A percentile compares a stretch with the other conserved stretches of the same genome.
Conservation (phyloP, 192 early-diverging fungal species). For the Diversispora epigaea region DNA sequence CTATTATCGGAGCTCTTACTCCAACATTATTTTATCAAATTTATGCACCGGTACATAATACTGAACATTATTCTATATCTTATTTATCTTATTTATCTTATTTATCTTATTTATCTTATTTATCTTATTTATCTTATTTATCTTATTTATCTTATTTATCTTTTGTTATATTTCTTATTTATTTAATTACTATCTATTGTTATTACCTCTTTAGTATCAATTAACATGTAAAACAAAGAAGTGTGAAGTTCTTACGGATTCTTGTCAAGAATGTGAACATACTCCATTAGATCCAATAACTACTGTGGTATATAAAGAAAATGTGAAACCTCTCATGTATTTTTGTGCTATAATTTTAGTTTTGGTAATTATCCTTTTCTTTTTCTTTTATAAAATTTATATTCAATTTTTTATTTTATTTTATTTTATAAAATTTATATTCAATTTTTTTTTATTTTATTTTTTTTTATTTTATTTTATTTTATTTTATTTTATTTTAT, state of each 20-base stretch:
- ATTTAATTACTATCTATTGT: too few relatives aligned
- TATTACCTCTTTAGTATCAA: not conserved
- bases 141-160: too few relatives aligned
- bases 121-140: too few relatives aligned
- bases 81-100: not conserved
- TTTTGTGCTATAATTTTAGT: conserved; percentile 77
- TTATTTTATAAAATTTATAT: too few relatives aligned
- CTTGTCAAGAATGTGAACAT: conserved; percentile 68
- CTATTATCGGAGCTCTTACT: conserved; percentile 87
- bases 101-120: too few relatives aligned
- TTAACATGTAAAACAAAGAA: not conserved
- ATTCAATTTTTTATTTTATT: too few relatives aligned
- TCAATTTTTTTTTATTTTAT: too few relatives aligned
- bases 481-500: too few relatives aligned
- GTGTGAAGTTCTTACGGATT: not conserved
- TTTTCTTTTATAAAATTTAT: too few relatives aligned
- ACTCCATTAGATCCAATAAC: conserved; percentile 61
- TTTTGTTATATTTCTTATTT: too few relatives aligned
- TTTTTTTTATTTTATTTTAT: too few relatives aligned
- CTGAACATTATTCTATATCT: not conserved
- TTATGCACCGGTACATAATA: conserved; percentile 64
- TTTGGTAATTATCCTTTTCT: conserved; percentile 42
- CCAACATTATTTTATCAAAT: conserved; percentile 94
- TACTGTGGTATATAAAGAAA: conserved; percentile 78
- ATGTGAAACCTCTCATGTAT: conserved; percentile 83